Base-by-base conservation (phyloP, 495 filamentous ascomycete species). In the Aspergillus incahuasiensis region DNA sequence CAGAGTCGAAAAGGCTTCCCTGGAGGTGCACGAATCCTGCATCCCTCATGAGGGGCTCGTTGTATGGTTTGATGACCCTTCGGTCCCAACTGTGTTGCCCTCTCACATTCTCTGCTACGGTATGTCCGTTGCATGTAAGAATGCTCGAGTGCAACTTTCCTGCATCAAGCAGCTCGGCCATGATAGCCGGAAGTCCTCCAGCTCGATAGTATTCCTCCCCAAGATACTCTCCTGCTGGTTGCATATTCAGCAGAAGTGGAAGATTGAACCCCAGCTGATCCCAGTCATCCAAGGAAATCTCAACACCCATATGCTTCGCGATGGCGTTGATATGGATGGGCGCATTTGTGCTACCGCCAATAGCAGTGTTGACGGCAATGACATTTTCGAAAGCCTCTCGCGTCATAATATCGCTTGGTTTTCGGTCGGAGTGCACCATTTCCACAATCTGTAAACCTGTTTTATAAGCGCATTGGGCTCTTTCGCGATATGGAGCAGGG, bases 311-410 rank as follows among this genome's bases (percentile, higher is more conserved):
- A 47, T 81, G 78, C 44, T 79, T 76, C 12, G 79, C 79, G 19
- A 82, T 76, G 2, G 79, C 79, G 38, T 76, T 80, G 49, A 82
- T 63, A 52, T 82, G 79, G 41, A 82, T 80, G 2, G 79, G 78
- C 0, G 79, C 79, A 50, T 82, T 82, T 0, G 79, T 82, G 59
- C 79, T 81, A 3, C 79, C 79, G 15, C 79, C 79, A 42, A 81
- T 78, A 5, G 79, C 79, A 3, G 78, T 77, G 51, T 80, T 81
- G 32, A 69, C 71, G 18, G 75, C 72, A 34, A 82, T 81, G 1
- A 75, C 77, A 58, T 82, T 81, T 60, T 82, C 79, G 46, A 82
- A 81, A 12, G 79, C 78, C 48, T 77, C 64, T 2, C 77, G 71
- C 4, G 78, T 81, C 75, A 82, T 76, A 43, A 82, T 74, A 54